Percentiles rank a stretch among this genome's conserved stretches.
phyloP scores from a whole-genome alignment of 768 basidiomycete species.

The Lentinula edodes region DNA sequence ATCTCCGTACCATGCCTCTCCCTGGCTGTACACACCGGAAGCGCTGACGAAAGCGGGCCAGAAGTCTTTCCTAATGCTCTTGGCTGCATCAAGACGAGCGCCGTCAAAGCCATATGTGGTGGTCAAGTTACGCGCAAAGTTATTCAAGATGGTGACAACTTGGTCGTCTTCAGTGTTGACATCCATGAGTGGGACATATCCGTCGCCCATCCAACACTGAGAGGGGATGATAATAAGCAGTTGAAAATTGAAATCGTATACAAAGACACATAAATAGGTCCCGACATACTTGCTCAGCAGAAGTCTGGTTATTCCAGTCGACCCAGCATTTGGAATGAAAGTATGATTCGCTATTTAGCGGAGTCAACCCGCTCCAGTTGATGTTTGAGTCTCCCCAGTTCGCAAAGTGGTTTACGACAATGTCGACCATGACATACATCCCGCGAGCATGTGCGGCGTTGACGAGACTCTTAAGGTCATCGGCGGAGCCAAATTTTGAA shows the following conservation, averaged over 20 bases:
- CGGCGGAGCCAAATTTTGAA: constrained; percentile 61
- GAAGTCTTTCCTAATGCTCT: constrained; percentile 59
- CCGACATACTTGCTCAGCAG: constrained; percentile 34
- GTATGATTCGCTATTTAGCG: constrained; percentile 20
- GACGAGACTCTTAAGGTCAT: constrained; percentile 66
- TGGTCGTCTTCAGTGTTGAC: constrained; percentile 60
- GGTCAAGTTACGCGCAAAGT: constrained; percentile 56
- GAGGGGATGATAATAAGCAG: not conserved
- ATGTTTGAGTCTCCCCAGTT: not conserved
- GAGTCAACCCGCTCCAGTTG: constrained; percentile 11
- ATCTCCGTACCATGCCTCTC: constrained; percentile 32
- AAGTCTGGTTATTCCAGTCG: constrained; percentile 53
- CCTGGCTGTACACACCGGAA: constrained; percentile 68
- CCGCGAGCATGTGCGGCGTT: constrained; percentile 60
- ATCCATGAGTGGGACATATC: constrained; percentile 55
- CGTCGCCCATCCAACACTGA: constrained; percentile 69
- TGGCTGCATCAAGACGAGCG: constrained; percentile 59
- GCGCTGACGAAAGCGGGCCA: constrained; percentile 58
- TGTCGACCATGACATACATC: constrained; percentile 65
- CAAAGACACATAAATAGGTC: not conserved
- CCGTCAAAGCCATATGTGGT: constrained; percentile 58
- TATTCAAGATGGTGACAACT: constrained; percentile 46
- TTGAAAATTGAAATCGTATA: not conserved
- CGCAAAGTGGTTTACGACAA: constrained; percentile 63
- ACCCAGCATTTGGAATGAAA: constrained; percentile 68